Evolutionary conservation across 306 rosid species (phyloP).

Genomic region (Quercus alba): DNA sequence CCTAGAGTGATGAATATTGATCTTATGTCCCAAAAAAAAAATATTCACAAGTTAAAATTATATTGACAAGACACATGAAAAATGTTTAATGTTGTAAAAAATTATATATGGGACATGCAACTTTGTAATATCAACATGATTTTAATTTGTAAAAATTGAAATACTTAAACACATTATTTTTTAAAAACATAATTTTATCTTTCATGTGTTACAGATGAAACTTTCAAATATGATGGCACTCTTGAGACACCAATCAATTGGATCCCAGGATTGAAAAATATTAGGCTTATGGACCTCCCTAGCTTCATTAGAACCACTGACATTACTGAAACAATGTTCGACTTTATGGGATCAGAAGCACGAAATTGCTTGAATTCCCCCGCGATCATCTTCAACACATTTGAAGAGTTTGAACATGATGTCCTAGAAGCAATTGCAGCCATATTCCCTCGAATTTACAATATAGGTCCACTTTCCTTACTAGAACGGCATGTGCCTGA

Average conservation of each 20-base stretch:
- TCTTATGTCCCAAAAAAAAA: no score
- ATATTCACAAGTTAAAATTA: no score
- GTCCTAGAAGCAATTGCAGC: slow-evolving; percentile 35
- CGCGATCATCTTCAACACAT: slow-evolving; percentile 39
- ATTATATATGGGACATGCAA: no score
- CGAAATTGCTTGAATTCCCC: slow-evolving; percentile 32
- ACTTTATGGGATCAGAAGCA: slow-evolving; percentile 30
- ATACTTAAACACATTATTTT: no score
- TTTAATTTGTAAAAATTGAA: neutral
- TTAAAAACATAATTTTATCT: neutral
- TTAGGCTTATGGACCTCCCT: slow-evolving; percentile 43
- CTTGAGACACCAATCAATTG: slow-evolving; percentile 34
- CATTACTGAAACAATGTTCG: slow-evolving; percentile 32
- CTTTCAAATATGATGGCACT: slow-evolving; percentile 22
- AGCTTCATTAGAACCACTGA: slow-evolving; percentile 35
- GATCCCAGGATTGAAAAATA: slow-evolving; percentile 37
- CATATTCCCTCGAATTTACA: slow-evolving; percentile 39
- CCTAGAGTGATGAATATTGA: no score
- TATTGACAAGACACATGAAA: no score
- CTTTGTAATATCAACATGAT: no score
- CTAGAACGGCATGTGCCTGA: slow-evolving; percentile 20
- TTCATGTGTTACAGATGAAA: slow-evolving; percentile 21
- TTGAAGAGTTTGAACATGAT: slow-evolving; percentile 33
- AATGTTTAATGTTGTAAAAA: no score
- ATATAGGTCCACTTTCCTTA: slow-evolving; percentile 38